Base-by-base conservation (phyloP, 2,329 filamentous ascomycete species). In the Lithohypha guttulata region DNA sequence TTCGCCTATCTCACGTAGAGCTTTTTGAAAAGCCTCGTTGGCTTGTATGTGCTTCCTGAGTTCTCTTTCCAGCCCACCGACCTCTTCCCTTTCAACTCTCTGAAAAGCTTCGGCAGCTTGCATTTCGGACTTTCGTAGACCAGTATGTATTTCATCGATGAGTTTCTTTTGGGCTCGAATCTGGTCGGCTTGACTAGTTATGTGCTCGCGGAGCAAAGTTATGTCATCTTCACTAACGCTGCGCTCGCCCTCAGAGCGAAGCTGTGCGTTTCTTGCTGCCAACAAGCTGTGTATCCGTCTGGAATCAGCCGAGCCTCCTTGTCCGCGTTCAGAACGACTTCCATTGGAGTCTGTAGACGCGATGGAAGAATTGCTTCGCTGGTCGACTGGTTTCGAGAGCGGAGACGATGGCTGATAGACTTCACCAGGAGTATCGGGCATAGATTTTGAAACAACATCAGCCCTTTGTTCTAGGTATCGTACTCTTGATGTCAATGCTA, bases 11-110 rank as follows among this genome's bases (percentile, higher is more conserved):
- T 98, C 91, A 48, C 87, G 78, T 22, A 98, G 67, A 8, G 91
- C 91, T 63, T 96, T 96, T 59, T 96, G 87, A 73, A 96, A 98
- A 52, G 91, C 93, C 62, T 94, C 79, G 62, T 98, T 98, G 57
- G 93, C 91, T 64, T 95, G 91, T 59, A 94, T 87, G 57, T 95
- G 87, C 64, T 96, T 96, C 69, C 83, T 86, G 43, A 98, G 71
- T 62, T 98, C 91, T 43, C 89, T 77, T 65, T 96, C 89, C 27
- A 96, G 71, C 23, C 84, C 79, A 39, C 84, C 81, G 48, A 96
- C 89, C 51, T 91, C 86, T 59, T 86, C 79, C 49, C 82, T 77
- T 61, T 94, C 86, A 38, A 93, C 80, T 46, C 81, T 75, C 51
- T 81, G 80, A 41, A 94, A 77, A 21, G 84, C 82, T 55, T 78